phyloP scores from a whole-genome alignment of 108 stramenopile species.

The Discostella pseudostelligera region DNA sequence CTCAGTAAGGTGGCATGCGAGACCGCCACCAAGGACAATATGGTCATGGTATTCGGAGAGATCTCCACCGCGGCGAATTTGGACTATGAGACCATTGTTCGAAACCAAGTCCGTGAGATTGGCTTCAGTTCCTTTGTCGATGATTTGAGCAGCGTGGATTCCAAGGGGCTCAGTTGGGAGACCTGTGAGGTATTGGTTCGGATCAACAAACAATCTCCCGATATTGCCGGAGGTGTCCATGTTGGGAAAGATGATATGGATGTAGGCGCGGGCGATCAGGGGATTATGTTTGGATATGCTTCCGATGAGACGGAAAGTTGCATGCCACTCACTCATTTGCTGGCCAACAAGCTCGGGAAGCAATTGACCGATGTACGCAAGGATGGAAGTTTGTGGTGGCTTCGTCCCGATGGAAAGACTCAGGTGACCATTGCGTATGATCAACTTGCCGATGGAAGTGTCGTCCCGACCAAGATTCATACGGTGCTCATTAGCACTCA shows the following conservation, averaged over 20 bases:
- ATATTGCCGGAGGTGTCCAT: slow-evolving; percentile 97
- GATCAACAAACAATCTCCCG: slow-evolving; percentile 97
- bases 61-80: slow-evolving; percentile 95
- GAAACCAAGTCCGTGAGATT: slow-evolving; percentile 95
- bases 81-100: slow-evolving; percentile 96
- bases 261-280: slow-evolving; percentile 97
- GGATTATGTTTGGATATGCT: slow-evolving; percentile 99
- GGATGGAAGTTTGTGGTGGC: slow-evolving; percentile 91
- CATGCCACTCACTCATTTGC: slow-evolving; percentile 96
- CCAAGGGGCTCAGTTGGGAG: slow-evolving; percentile 95
- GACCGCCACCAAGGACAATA: slow-evolving; percentile 98
- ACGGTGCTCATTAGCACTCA: slow-evolving; percentile 97
- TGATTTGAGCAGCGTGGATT: slow-evolving; percentile 67
- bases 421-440: slow-evolving; percentile 96
- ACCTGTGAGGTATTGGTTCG: slow-evolving; percentile 96
- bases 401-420: slow-evolving; percentile 98
- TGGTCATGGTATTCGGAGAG: slow-evolving; percentile 99
- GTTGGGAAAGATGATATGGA: slow-evolving; percentile 90
- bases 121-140: slow-evolving; percentile 91
- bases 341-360: slow-evolving; percentile 93
- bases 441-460: slow-evolving; percentile 84
- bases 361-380: slow-evolving; percentile 96
- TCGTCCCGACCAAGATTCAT: slow-evolving; percentile 94
- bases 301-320: slow-evolving; percentile 92
- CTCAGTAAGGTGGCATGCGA: slow-evolving; percentile 97